These are phyloP conservation scores for Skeletonema grethae DNA, from an alignment of 108 stramenopile species.

Conservation along the genomic window DNA sequence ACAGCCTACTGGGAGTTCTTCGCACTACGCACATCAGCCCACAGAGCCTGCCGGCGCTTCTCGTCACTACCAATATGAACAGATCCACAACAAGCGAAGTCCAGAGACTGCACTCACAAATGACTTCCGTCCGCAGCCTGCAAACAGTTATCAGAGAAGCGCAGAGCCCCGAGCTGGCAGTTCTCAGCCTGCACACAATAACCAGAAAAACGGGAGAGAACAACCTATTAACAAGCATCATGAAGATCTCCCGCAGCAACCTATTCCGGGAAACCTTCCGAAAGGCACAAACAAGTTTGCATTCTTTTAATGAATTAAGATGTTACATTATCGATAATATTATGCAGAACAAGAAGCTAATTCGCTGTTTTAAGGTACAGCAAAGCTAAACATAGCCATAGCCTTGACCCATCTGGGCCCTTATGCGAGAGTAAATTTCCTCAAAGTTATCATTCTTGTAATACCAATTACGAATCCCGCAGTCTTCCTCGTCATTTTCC, in stretches of 20 bases:
- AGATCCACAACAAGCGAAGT: too few relatives aligned
- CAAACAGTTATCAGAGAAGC: too few relatives aligned
- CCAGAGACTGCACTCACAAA: too few relatives aligned
- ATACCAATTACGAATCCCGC: slow-evolving; percentile 21
- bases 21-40: not conserved
- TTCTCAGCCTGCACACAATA: not conserved
- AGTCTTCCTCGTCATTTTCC: slow-evolving; percentile 2
- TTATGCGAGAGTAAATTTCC: slow-evolving; percentile 21
- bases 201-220: not conserved
- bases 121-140: too few relatives aligned
- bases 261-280: not conserved
- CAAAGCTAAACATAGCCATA: not conserved
- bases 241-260: not conserved
- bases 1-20: not conserved
- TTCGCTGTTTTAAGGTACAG: not conserved
- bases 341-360: not conserved
- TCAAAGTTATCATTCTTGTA: slow-evolving; percentile 28
- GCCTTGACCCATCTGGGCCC: slow-evolving; percentile 2
- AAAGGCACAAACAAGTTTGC: not conserved
- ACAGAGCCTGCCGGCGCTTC: too few relatives aligned
- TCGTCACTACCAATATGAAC: too few relatives aligned
- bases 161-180: too few relatives aligned
- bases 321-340: not conserved
- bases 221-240: not conserved
- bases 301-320: not conserved